Percentiles rank a stretch among this genome's conserved stretches.
Conservation (phyloP, 2,329 filamentous ascomycete genomes). For the Penicillium olsonii region DNA sequence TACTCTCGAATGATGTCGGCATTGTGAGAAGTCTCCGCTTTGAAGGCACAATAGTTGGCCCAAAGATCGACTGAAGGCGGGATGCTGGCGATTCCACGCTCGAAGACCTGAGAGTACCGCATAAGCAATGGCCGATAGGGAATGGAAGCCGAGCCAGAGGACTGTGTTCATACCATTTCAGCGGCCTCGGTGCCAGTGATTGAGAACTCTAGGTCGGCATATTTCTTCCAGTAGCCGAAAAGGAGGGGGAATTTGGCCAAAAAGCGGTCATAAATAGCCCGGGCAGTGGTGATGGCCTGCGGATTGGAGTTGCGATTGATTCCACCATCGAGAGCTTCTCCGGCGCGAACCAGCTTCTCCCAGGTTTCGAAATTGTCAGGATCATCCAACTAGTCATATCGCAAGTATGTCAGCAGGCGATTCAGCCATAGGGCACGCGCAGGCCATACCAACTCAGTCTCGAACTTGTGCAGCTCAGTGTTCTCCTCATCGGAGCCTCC, state of each 20-base stretch:
- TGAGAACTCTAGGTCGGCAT: constrained; percentile 95
- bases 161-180: constrained; percentile 71
- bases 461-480: constrained; percentile 76
- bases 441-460: constrained; percentile 70
- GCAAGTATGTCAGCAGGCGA: constrained; percentile 10
- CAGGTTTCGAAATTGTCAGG: constrained; percentile 91
- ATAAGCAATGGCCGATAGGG: constrained; percentile 3
- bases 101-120: constrained; percentile 69
- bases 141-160: neutral
- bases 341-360: constrained; percentile 86
- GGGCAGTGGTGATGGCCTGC: constrained; percentile 82
- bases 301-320: constrained; percentile 96
- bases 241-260: constrained; percentile 92
- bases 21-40: constrained; percentile 95
- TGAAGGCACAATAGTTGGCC: constrained; percentile 97
- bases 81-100: constrained; percentile 90
- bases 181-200: constrained; percentile 96
- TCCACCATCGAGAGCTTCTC: constrained; percentile 84
- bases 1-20: constrained; percentile 98
- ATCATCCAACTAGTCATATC: constrained; percentile 57
- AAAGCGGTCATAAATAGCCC: constrained; percentile 88
- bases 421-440: neutral
- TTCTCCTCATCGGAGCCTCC: constrained; percentile 79
- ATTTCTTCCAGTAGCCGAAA: constrained; percentile 99
- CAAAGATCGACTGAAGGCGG: constrained; percentile 93